These are phyloP conservation scores for Lepidium aucheri DNA, from an alignment of 345 rosid species.

Conservation along the genomic window DNA sequence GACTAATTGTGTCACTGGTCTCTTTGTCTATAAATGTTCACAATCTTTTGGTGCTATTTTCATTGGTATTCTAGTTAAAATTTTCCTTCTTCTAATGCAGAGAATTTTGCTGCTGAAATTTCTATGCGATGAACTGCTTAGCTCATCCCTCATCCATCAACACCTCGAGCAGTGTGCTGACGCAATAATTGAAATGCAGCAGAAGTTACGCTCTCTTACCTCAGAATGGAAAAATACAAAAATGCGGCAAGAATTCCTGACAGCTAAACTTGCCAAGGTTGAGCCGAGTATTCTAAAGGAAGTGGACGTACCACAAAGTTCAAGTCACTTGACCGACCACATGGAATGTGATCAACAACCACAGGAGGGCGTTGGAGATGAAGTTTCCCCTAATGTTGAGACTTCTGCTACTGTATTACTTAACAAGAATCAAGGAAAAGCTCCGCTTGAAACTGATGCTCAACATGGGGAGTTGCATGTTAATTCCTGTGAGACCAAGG, in stretches of 20 bases:
- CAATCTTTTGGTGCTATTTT: neutral
- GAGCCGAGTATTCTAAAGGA: conserved; percentile 32
- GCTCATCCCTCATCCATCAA: conserved; percentile 69
- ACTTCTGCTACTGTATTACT: conserved; percentile 22
- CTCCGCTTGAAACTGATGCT: conserved; percentile 18
- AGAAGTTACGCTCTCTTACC: conserved; percentile 65
- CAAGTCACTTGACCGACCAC: conserved; percentile 2
- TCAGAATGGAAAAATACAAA: conserved; percentile 64
- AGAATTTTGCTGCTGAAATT: conserved; percentile 70
- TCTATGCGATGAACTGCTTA: conserved; percentile 86
- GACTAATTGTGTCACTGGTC: neutral
- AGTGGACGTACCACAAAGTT: conserved; percentile 31
- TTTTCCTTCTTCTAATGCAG: conserved; percentile 42
- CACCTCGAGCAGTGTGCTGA: conserved; percentile 91
- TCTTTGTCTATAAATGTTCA: neutral
- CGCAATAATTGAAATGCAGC: conserved; percentile 66
- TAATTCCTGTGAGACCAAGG: conserved; percentile 23
- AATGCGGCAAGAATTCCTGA: conserved; percentile 58
- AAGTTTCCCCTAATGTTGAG: conserved; percentile 26
- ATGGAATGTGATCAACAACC: conserved; percentile 25
- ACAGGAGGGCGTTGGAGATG: conserved; percentile 24
- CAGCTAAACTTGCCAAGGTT: conserved; percentile 47
- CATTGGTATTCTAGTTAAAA: conserved; percentile 3
- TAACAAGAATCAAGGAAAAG: conserved; percentile 17
- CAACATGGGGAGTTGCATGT: conserved; percentile 25